Evolutionary conservation across 1,284 basidiomycete species (phyloP).

Genomic region (Moniliella sp.): DNA sequence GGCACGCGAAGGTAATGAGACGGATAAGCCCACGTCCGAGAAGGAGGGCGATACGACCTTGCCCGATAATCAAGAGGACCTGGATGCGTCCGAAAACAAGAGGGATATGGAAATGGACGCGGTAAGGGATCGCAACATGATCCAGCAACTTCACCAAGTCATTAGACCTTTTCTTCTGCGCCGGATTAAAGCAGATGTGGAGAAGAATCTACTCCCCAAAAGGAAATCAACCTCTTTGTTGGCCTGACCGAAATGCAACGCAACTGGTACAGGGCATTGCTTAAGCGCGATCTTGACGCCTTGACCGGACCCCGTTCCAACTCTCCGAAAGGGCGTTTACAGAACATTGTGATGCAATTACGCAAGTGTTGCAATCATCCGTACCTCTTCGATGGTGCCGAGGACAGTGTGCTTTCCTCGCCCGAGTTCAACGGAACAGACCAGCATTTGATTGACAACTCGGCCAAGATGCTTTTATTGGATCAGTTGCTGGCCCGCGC

Average conservation of each 20-base stretch:
- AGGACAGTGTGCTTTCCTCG: too few species aligned
- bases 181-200: constrained; percentile 81
- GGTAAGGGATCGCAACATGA: too few species aligned
- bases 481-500: constrained; percentile 37
- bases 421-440: too few species aligned
- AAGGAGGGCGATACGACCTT: too few species aligned
- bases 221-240: constrained; percentile 84
- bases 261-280: constrained; percentile 94
- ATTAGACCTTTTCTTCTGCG: constrained; percentile 94
- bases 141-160: too few species aligned
- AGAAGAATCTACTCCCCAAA: constrained; percentile 86
- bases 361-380: constrained; percentile 54
- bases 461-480: constrained; percentile 38
- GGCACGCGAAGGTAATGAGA: constrained; percentile 88
- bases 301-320: constrained; percentile 55
- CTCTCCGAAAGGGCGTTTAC: too few species aligned
- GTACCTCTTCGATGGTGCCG: constrained; percentile 88
- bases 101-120: too few species aligned
- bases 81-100: too few species aligned
- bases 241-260: constrained; percentile 95
- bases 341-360: constrained; percentile 34
- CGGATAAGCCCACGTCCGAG: too few species aligned
- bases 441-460: constrained; percentile 36
- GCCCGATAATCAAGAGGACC: too few species aligned
- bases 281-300: constrained; percentile 89